phyloP scores from a whole-genome alignment of 2,329 filamentous ascomycete species.

The Paraconiothyrium sp. region DNA sequence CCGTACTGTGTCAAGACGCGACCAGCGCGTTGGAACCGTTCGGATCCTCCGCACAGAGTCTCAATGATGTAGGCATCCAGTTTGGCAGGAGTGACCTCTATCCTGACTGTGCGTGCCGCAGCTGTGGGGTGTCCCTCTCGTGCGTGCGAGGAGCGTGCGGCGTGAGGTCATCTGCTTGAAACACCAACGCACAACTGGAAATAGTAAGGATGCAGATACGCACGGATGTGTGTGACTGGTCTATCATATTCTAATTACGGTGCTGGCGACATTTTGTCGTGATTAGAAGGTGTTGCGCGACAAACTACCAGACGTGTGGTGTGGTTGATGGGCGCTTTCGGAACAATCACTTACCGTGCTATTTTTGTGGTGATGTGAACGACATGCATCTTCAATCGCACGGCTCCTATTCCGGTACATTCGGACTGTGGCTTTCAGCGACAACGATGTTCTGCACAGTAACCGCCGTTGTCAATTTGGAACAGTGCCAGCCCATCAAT shows the following conservation, averaged over 20 bases:
- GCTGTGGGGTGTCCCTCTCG: constrained; percentile 2
- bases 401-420: not conserved
- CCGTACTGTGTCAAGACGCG: not conserved
- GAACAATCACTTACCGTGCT: constrained; percentile 3
- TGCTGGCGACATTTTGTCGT: not conserved
- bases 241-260: not conserved
- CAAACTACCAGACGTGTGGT: not conserved
- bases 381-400: not conserved
- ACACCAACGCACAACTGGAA: constrained; percentile 6
- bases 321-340: constrained; percentile 7
- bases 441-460: not conserved
- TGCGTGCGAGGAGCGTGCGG: not conserved
- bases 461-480: not conserved
- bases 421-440: not conserved
- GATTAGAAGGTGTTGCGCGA: not conserved
- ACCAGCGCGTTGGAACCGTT: not conserved
- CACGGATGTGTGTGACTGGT: not conserved
- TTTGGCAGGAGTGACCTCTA: not conserved
- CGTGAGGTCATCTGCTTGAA: constrained; percentile 5
- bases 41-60: not conserved
- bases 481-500: not conserved
- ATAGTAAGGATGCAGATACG: not conserved
- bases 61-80: not conserved
- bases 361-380: not conserved
- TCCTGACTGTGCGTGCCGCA: constrained; percentile 11